These are phyloP conservation scores for Paecilomyces sp. DNA, from an alignment of 2,329 filamentous ascomycete species.

Conservation along the genomic window DNA sequence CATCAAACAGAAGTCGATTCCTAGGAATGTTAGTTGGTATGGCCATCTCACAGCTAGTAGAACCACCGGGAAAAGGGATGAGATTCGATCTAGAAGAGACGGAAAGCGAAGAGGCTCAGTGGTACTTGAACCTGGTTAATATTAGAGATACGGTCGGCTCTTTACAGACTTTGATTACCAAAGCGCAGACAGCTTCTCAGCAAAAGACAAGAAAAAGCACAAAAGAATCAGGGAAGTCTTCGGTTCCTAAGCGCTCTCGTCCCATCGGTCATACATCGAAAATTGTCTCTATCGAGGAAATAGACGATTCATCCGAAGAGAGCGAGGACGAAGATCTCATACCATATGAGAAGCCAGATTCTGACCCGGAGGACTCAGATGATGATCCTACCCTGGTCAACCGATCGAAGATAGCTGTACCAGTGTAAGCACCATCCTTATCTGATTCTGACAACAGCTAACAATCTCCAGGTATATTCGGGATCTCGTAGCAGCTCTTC, in stretches of 20 bases:
- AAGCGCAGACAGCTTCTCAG: constrained; percentile 11
- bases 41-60: constrained; percentile 58
- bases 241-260: constrained; percentile 3
- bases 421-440: constrained; percentile 50
- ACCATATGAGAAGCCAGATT: constrained; percentile 78
- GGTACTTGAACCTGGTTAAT: constrained; percentile 63
- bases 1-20: constrained; percentile 68
- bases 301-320: constrained; percentile 51
- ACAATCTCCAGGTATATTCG: constrained; percentile 59
- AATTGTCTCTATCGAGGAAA: constrained; percentile 54
- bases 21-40: constrained; percentile 85
- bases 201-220: constrained; percentile 6
- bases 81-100: constrained; percentile 80
- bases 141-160: constrained; percentile 58
- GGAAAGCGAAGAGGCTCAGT: constrained; percentile 62
- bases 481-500: constrained; percentile 70
- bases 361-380: constrained; percentile 83
- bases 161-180: constrained; percentile 42
- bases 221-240: constrained; percentile 5
- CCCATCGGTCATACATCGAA: constrained; percentile 24
- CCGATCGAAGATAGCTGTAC: constrained; percentile 72
- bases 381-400: constrained; percentile 85
- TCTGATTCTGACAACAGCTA: constrained; percentile 4
- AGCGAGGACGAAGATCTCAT: constrained; percentile 62
- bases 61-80: constrained; percentile 62